phyloP scores from a whole-genome alignment of 148 eudicot genomes.

The Arbutus unedo region DNA sequence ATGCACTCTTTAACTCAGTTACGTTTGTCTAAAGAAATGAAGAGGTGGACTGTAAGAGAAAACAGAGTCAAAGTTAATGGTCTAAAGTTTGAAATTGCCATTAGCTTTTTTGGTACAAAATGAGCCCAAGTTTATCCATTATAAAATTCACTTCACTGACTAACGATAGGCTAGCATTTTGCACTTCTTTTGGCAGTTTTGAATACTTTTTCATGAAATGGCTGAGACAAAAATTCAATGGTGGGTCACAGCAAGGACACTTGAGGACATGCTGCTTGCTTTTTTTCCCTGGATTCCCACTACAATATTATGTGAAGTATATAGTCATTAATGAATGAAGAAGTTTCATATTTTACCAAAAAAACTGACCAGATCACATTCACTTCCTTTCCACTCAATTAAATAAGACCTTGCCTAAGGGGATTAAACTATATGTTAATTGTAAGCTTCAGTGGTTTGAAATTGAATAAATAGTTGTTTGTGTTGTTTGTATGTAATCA shows the following conservation, averaged over 20 bases:
- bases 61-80: background rate
- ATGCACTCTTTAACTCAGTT: no score
- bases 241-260: slow-evolving; percentile 57
- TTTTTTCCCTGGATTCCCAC: slow-evolving; percentile 26
- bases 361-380: slow-evolving; percentile 2
- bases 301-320: background rate
- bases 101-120: background rate
- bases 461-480: no score
- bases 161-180: background rate
- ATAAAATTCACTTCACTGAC: slow-evolving; percentile 2
- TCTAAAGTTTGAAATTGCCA: slow-evolving; percentile 12
- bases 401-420: background rate
- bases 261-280: slow-evolving; percentile 31
- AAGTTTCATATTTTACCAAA: background rate
- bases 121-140: background rate
- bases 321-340: background rate
- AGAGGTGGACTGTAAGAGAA: background rate
- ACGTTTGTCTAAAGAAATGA: no score
- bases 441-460: background rate
- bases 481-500: no score
- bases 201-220: slow-evolving; percentile 20
- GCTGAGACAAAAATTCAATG: slow-evolving; percentile 65
- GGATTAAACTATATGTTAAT: background rate
- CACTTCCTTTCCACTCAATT: background rate
- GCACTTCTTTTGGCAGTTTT: slow-evolving; percentile 8